Percentiles rank a stretch among this genome's conserved stretches.
phyloP scores from a whole-genome alignment of 1,139 yeast genomes.

The Blastobotrys arbuscula region DNA sequence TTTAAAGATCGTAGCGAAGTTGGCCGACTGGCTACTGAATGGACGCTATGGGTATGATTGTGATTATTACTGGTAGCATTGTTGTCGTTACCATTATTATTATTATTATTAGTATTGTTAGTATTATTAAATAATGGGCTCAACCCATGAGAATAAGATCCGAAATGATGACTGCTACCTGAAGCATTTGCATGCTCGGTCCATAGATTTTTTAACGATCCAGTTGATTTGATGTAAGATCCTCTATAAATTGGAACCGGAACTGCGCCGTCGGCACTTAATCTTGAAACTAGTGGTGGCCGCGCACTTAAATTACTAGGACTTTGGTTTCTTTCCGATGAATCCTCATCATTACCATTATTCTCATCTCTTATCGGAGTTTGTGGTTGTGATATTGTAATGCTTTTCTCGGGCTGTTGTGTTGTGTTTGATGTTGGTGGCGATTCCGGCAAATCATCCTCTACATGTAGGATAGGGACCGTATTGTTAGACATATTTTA shows the following conservation, averaged over 20 bases:
- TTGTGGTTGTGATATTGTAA: not conserved
- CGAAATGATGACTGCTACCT: not conserved
- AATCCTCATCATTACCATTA: not conserved
- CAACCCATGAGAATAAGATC: not conserved
- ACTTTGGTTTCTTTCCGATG: not conserved
- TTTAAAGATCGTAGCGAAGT: not conserved
- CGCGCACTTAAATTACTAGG: not conserved
- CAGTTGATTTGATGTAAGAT: conserved; percentile 3
- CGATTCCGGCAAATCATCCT: not conserved
- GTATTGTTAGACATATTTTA: not conserved
- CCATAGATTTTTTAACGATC: not conserved
- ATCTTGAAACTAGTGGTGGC: conserved; percentile 4
- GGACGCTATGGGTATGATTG: not conserved
- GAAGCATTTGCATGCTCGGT: not conserved
- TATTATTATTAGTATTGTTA: not conserved
- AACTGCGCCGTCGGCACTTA: conserved; percentile 1
- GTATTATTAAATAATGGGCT: not conserved
- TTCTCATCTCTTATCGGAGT: not conserved
- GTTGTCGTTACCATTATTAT: not conserved
- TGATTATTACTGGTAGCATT: not conserved
- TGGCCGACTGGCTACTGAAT: conserved; percentile 1
- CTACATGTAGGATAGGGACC: conserved; percentile 2
- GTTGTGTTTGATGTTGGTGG: not conserved
- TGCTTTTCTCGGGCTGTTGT: not conserved
- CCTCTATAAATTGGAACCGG: conserved; percentile 5